Base-by-base conservation (phyloP, 1,139 yeast species). In the Hanseniaspora sp. region DNA sequence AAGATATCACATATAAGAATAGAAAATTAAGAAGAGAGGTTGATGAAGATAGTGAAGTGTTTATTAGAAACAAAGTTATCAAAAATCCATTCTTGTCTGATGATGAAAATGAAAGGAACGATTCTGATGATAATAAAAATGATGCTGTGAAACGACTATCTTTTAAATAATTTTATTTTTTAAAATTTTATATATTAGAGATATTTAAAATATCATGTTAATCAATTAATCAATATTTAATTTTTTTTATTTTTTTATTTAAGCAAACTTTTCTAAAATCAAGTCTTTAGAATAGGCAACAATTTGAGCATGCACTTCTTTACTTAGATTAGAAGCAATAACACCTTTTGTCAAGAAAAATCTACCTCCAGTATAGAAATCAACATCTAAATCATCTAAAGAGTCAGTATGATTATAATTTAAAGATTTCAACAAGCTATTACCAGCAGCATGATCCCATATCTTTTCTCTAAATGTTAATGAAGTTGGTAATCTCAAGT, bases 371-470 rank as follows among this genome's bases (percentile, higher is more conserved):
- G 96, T 90, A 63, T 92, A 94, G 31, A 49, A 49, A 28, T 49
- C 29, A 13, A 49, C 53, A 64, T 92, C 80, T 59, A 92, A 76
- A 30, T 71, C 69, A n/a, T 68, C 69, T 56, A 77, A 67, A 64
- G 90, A 79, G 66, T 92, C 98, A 13, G 94, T 81, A 31, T 92
- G 97, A 54, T 73, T 68, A 8, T 98, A 98, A 47, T 97, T 97
- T 61, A 95, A 86, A 68, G 94, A 98, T 39, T 78, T 75, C 45
- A 94, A 81, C 59, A 92, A 76, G 12, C 90, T 74, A 62, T 85
- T 83, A 6, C 98, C 99, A 1, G 96, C 95, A 29, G 97, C 97
- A 67, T 92, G 99, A 68, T 92, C 99, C 98, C 98, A 92, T 58
- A 92, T 88, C 70, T 94, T 92, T 67, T 92, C 99, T 63, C 86